phyloP scores from a whole-genome alignment of 306 rosid species.

The Pterocarpus macrocarpus region DNA sequence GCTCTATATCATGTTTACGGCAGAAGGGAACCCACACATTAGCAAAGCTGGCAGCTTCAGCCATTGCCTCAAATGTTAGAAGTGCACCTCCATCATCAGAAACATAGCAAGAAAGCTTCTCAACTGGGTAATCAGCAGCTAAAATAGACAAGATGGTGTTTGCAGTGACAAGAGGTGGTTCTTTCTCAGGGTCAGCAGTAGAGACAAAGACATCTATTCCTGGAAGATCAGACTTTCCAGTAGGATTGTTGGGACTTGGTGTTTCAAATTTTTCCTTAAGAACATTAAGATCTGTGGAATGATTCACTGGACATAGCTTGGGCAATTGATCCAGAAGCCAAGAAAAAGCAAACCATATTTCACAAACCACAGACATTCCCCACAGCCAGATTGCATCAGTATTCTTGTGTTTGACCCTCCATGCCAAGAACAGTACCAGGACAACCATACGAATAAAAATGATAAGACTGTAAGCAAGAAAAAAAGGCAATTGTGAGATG shows the following conservation, averaged over 20 bases:
- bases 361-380: conserved; percentile 97
- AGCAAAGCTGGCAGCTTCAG: conserved; percentile 98
- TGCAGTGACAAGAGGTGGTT: conserved; percentile 97
- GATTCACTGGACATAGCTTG: conserved; percentile 85
- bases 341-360: conserved; percentile 97
- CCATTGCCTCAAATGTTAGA: conserved; percentile 98
- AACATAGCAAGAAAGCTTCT: conserved; percentile 96
- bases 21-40: conserved; percentile 94
- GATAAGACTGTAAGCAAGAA: conserved; percentile 70
- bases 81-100: conserved; percentile 99
- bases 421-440: conserved; percentile 75
- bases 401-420: conserved; percentile 80
- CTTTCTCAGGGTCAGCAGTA: conserved; percentile 98
- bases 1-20: conserved; percentile 93
- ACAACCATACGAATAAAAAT: conserved; percentile 73
- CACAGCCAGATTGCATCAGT: conserved; percentile 91
- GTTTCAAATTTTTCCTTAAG: conserved; percentile 89
- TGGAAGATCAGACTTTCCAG: conserved; percentile 97
- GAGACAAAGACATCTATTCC: conserved; percentile 94
- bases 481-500: conserved; percentile 41
- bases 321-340: conserved; percentile 98
- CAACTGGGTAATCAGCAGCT: conserved; percentile 95
- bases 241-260: conserved; percentile 74
- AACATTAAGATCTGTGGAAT: conserved; percentile 87
- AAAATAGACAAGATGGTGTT: conserved; percentile 92